Base-by-base conservation (phyloP, 148 eudicot genomes). In the Camellia japonica region DNA sequence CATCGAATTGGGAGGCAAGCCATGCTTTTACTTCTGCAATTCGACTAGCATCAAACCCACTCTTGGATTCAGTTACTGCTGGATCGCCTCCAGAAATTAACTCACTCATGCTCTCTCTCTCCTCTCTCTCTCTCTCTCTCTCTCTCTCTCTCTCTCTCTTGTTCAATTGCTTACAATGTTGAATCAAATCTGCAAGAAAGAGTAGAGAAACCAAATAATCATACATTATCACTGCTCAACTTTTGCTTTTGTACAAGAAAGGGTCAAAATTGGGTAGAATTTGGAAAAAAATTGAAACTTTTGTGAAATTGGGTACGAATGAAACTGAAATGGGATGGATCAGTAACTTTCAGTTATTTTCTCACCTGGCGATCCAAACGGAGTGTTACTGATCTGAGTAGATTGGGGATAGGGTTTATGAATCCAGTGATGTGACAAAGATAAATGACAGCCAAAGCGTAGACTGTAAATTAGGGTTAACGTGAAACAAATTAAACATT, bases 11-110 rank as follows among this genome's bases (percentile, higher is more conserved):
- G 71, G 98, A 86, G 20, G 80, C 84, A 7, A 96, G 89, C 99
- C 99, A 96, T 38, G 95, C 81, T 86, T 96, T 96, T 66, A 96
- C 97, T 82, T 96, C 98, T 42, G 94, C 89, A 76, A 96, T 91
- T 64, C 93, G 87, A 61, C 76, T 86, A 68, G 99, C 90, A 83
- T 96, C 99, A 82, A 89, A 92, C 18, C 89, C 92, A 18, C 87
- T 84, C 76, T 87, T 91, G 58, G 87, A 19, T 78, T 90, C 94
- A 6, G 77, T 59, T 30, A 84, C 81, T 67, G 74, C 71, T 20
- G 89, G 74, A 78, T 92, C 94, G 16, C 80, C 81, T 80, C 92
- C 93, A 14, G 87, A 81, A 4, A 82, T 74, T 61, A 78, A 66
- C 47, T 93, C 97, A 83, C 94, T 90, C 98, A 93, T 94, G 71